Conservation (phyloP, 2,329 filamentous ascomycete species). For the Mycosphaerella sp. region DNA sequence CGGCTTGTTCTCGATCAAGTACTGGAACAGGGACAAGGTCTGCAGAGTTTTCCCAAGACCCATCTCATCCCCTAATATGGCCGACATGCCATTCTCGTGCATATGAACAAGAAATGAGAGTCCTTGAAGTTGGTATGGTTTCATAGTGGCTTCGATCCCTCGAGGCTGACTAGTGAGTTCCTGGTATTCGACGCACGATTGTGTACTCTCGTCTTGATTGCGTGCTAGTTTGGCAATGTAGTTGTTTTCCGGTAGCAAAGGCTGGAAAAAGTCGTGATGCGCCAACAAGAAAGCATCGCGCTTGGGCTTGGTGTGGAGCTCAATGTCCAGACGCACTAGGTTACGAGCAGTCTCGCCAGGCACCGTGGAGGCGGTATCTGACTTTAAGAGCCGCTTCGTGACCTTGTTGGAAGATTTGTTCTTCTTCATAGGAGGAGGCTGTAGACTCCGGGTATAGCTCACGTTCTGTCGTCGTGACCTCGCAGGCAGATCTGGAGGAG, state of each 20-base stretch:
- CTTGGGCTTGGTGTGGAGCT: conserved; percentile 38
- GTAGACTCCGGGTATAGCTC: conserved; percentile 20
- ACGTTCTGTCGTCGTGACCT: conserved; percentile 24
- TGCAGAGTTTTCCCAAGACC: conserved; percentile 48
- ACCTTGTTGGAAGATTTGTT: conserved; percentile 11
- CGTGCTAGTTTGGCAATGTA: conserved; percentile 38
- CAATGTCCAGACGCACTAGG: conserved; percentile 39
- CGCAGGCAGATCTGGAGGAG: conserved; percentile 18
- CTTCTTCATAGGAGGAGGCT: conserved; percentile 8
- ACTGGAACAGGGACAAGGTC: conserved; percentile 46
- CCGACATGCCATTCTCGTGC: conserved; percentile 41
- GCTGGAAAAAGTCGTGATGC: conserved; percentile 43
- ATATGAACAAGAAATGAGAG: conserved; percentile 46
- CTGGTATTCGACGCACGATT: conserved; percentile 35
- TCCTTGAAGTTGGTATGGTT: conserved; percentile 47
- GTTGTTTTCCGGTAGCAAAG: conserved; percentile 41
- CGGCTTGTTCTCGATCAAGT: conserved; percentile 39
- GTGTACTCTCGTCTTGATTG: conserved; percentile 13
- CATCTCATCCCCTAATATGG: conserved; percentile 48
- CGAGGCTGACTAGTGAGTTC: conserved; percentile 38
- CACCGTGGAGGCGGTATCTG: conserved; percentile 12
- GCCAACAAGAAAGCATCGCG: conserved; percentile 43
- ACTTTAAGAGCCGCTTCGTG: conserved; percentile 14
- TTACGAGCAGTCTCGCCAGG: conserved; percentile 35
- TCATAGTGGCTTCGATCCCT: conserved; percentile 46